Conservation (phyloP, 192 early-diverging fungal species). For the Chytriomyces confervae region DNA sequence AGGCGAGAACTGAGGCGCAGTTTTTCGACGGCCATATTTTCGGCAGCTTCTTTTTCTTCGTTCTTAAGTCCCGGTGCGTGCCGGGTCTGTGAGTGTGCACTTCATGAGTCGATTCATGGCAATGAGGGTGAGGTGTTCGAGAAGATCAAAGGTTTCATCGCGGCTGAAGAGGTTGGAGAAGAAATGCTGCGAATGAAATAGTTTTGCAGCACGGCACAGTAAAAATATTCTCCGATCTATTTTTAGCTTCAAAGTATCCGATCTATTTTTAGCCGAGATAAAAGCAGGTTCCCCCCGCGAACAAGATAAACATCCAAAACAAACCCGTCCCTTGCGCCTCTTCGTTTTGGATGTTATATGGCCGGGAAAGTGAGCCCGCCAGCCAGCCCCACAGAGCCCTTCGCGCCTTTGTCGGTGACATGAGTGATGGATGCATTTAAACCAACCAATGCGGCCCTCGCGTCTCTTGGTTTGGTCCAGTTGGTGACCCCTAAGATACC, state of each 20-base stretch:
- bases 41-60: constrained; percentile 24
- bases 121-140: constrained; percentile 86
- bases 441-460: too few species aligned
- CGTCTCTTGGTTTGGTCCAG: too few species aligned
- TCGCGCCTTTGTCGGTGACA: too few species aligned
- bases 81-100: constrained; percentile 75
- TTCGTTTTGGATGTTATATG: constrained; percentile 92
- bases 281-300: too few species aligned
- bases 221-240: constrained; percentile 78
- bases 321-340: constrained; percentile 86
- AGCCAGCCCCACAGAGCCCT: too few species aligned
- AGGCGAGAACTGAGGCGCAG: not conserved
- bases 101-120: constrained; percentile 90
- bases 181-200: constrained; percentile 62
- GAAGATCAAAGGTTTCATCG: constrained; percentile 94
- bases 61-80: constrained; percentile 60
- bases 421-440: too few species aligned
- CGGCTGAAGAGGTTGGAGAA: constrained; percentile 96
- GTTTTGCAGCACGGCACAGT: constrained; percentile 6
- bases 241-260: constrained; percentile 83
- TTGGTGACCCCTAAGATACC: too few species aligned
- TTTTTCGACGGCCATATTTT: constrained; percentile 9
- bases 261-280: too few species aligned
- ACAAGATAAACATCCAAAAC: too few species aligned
- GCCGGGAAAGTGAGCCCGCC: too few species aligned